Evolutionary conservation across 495 filamentous ascomycete species (phyloP), one percentile per base, ranked within the genome.

Genomic region (Usnea hakonensis): DNA sequence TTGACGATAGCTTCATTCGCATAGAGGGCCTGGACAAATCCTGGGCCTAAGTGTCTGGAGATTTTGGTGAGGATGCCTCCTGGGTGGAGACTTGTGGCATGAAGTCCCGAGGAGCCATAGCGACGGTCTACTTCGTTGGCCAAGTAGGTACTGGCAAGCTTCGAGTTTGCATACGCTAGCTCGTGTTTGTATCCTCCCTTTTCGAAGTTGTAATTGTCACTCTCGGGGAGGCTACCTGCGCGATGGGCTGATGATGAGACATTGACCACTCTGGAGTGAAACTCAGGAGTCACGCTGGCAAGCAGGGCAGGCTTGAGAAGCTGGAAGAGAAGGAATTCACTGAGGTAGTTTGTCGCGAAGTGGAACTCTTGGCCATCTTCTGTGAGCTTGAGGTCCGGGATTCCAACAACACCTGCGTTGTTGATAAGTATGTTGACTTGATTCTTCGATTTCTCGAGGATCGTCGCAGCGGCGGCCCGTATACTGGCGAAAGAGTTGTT

Each of bases 371-470:
- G 66, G 26, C 76, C 77, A 53, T 80, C 72, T 17, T 70, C 68
- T 16, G 77, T 81, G 33, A 60, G 57, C 5, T 72, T 66, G 21
- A 62, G 58, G 37, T 77, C 69, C 23, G 77, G 76, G 8, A 71
- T 65, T 7, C 71, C 77, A 75, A 83, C 80, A 38, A 83, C 65
- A 19, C 72, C 80, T 4, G 80, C 80, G 63, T 76, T 82, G 60
- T 76, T 73, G 58, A 83, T 70, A 16, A 81, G 54, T 62, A 81
- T 66, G 63, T 79, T 73, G n/a, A 82, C 37, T 19, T 71, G 70
- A 19, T 72, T 55, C 9, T 75, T 70, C 13, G 69, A 43, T 70
- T 76, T 76, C 8, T 69, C 66, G 2, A 78, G 71, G 23, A 83
- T 56, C 23, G 70, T 65, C 2, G 69, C 63, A 21, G 77, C 79